Evolutionary conservation across 108 stramenopile genomes (phyloP), one percentile per base, ranked within the genome.

Genomic region (Nitzschia sp.): DNA sequence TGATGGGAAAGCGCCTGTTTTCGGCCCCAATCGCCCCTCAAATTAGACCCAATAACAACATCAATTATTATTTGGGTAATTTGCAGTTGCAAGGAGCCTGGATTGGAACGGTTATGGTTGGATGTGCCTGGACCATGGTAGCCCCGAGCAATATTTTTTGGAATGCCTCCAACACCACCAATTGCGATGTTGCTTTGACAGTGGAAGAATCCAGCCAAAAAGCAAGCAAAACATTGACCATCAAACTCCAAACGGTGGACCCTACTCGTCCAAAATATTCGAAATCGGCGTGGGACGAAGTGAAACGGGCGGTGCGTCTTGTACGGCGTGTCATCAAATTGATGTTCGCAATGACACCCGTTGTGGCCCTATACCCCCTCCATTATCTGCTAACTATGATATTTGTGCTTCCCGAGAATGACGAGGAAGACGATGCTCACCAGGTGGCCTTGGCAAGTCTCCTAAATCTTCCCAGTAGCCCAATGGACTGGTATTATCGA

Each of bases 281-380:
- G 23, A 61, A 57, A 32, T 57, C 55, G 11, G 13, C 6, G 3
- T 33, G 45, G 29, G 45, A 28, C 19, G 26, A 46, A 36, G 19
- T 71, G 36, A 27, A 56, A 38, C 54, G 75, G 23, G 55, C 41
- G 58, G 34, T 72, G 15, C 50, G 60, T 45, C 41, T 72, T 45
- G 53, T 79, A 21, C 46, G 45, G 19, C 76, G 65, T 33, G 23
- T 79, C 33, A 63, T 76, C 38, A 47, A 76, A 53, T 34, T 85
- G 54, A 48, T 58, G 45, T 54, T 78, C 35, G 73, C 77, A n/a
- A 62, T 80, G 38, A 59, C 71, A 54, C 74, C 85, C 58, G 68
- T 83, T 45, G 61, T 73, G 57, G 44, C 77, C 38, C 55, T 86
- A 62, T 83, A 83, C 73, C 73, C 75, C 19, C 28, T 86, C 54